Evolutionary conservation across 495 filamentous ascomycete genomes (phyloP), one percentile per base, ranked within the genome.

Genomic region (Immersiella caudata): DNA sequence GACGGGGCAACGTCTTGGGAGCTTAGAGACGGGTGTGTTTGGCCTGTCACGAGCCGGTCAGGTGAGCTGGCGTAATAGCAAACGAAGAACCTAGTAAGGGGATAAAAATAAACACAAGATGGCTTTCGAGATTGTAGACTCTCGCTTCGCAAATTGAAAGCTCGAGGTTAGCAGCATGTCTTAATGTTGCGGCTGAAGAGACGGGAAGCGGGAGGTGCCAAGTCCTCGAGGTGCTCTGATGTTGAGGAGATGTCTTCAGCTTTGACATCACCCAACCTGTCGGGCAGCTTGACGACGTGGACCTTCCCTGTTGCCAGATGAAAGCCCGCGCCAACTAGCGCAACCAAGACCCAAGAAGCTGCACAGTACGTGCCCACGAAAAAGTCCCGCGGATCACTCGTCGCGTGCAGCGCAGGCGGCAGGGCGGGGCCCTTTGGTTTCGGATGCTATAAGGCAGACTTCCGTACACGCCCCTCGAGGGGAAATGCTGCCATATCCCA

Each of bases 101-200:
- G 21, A 25, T 3, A 33, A 59, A 59, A 59, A 59, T 33, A 33
- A 59, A 59, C 21, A 59, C 8, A 59, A 33, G 29, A 55, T 55
- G 22, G 7, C 22, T 55, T 55, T 55, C 20, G 6, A 55, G 52
- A 22, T 22, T 55, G 52, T 55, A 22, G 22, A 24, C 9, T 55
- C 24, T 22, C 52, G 52, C 40, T 46, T 46, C 40, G 5, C 40
- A 46, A 46, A 46, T 46, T 46, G 40, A 46, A 46, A 46, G 40
- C 40, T 46, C 40, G 5, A 46, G 16, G 40, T 33, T 55, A 55
- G 52, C 21, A 55, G 52, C 52, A 12, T 26, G 56, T 59, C 24
- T 26, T 59, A 59, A 14, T 12, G 56, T 59, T 59, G 56, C 56
- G 56, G 56, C 56, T 59, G 56, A 59, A 55, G 52, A n/a, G 52